Evolutionary conservation across 345 rosid genomes (phyloP), one percentile per base, ranked within the genome.

Genomic region (Gossypium sturtianum): DNA sequence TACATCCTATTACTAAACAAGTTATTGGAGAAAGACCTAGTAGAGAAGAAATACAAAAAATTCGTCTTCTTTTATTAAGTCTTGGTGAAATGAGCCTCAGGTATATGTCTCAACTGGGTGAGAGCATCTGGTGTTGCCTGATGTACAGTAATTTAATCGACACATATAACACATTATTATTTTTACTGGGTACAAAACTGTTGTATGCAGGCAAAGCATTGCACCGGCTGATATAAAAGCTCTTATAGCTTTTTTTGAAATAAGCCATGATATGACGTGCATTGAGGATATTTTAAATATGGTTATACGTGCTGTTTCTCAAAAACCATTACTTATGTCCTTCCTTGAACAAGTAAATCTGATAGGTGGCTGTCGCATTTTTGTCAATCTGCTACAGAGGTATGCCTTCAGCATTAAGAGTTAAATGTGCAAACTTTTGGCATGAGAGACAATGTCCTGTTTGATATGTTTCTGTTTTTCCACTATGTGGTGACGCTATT

Each of bases 61-160:
- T 92, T 78, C 97, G 98, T 84, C 97, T 94, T 85, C 89, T 94
- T 77, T 83, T 90, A 71, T 83, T 94, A 82, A 89, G 98, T 82
- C 94, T 92, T 80, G 97, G 97, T 76, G 98, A 94, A 87, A 92
- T 94, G 98, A 87, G 97, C 83, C 90, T 94, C 77, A 88, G 93
- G 98, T 93, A 90, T 49, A 19, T 12, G 51, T 52, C 53, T 34
- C 53, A 15, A 58, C 10, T 53, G 43, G 17, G 3, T 16, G 1
- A 12, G 22, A 43, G 63, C 48, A 51, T 51, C 22, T 58, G 38
- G 9, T 29, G 13, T 49, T 75, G 19, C 70, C 61, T 47, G 12
- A 51, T 59, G 43, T 71, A 44, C 41, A 34, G 23, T 54, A 60
- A 52, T 48, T 68, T 23, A 17, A 25, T 72, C 15, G 47, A 73